phyloP scores from a whole-genome alignment of 2,329 filamentous ascomycete species.

The Botryotinia convoluta region DNA sequence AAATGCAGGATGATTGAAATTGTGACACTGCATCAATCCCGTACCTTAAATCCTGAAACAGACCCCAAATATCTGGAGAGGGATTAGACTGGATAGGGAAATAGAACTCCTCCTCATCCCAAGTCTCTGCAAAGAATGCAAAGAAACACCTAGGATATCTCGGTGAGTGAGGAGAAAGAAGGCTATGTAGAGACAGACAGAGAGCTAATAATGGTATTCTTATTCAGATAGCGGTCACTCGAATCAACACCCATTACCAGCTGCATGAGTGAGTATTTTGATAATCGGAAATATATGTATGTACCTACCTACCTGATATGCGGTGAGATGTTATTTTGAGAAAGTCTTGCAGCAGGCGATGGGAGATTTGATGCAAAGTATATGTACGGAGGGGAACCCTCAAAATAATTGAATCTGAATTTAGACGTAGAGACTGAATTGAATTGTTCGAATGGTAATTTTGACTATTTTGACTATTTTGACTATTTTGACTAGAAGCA shows the following conservation, averaged over 20 bases:
- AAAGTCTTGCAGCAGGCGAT: background rate
- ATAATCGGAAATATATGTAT: conserved; percentile 10
- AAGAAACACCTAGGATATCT: background rate
- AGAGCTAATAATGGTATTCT: background rate
- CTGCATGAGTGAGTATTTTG: background rate
- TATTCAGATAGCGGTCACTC: background rate
- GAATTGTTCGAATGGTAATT: background rate
- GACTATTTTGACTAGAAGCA: background rate
- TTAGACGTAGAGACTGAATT: background rate
- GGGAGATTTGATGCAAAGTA: background rate
- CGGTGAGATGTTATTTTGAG: conserved; percentile 16
- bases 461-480: no score
- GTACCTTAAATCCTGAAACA: conserved; percentile 5
- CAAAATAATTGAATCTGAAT: background rate
- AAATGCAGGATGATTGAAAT: conserved; percentile 3
- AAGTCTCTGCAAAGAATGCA: background rate
- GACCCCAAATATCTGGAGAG: background rate
- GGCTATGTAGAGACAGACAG: background rate
- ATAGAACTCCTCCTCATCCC: background rate
- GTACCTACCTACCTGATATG: conserved; percentile 2
- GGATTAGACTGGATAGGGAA: background rate
- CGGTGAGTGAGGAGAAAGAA: background rate
- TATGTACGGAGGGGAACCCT: background rate
- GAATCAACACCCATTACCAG: background rate
- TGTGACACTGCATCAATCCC: conserved; percentile 1